These are phyloP conservation scores for Fusarium camptoceras DNA, from an alignment of 2,329 filamentous ascomycete species.

Conservation along the genomic window DNA sequence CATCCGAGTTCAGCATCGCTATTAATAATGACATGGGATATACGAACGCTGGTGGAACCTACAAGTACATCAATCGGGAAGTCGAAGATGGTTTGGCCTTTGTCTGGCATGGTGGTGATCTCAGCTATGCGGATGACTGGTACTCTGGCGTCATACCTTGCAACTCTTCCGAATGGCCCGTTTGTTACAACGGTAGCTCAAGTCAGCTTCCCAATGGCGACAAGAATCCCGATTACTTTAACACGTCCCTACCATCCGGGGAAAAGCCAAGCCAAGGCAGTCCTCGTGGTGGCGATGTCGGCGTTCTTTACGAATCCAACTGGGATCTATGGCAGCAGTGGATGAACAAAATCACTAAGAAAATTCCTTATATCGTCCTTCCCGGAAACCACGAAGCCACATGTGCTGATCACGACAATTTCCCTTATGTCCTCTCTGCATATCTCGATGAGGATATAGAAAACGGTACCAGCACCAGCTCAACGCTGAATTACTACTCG, in stretches of 20 bases:
- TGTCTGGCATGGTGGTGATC: slow-evolving; percentile 7
- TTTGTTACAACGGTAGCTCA: slow-evolving; percentile 3
- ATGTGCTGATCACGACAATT: background rate
- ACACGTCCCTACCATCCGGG: accelerated
- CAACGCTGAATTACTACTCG: background rate
- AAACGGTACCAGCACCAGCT: background rate
- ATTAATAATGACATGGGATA: slow-evolving; percentile 4
- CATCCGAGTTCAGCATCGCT: background rate
- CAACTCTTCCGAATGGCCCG: accelerated
- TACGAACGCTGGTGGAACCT: background rate
- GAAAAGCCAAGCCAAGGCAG: background rate
- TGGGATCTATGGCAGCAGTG: slow-evolving; percentile 21
- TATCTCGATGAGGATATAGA: background rate
- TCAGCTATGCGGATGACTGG: slow-evolving; percentile 13
- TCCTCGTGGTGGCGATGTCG: background rate
- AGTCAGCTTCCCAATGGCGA: background rate
- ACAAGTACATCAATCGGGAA: background rate
- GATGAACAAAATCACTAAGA: background rate
- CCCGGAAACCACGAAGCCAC: background rate
- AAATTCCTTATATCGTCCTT: background rate
- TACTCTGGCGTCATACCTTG: slow-evolving; percentile 4
- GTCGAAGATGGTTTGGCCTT: background rate
- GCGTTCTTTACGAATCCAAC: slow-evolving; percentile 1
- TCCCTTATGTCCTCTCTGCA: background rate
- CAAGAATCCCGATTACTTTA: background rate